Base-by-base conservation (phyloP, 495 filamentous ascomycete genomes). In the Oidiodendron maius region DNA sequence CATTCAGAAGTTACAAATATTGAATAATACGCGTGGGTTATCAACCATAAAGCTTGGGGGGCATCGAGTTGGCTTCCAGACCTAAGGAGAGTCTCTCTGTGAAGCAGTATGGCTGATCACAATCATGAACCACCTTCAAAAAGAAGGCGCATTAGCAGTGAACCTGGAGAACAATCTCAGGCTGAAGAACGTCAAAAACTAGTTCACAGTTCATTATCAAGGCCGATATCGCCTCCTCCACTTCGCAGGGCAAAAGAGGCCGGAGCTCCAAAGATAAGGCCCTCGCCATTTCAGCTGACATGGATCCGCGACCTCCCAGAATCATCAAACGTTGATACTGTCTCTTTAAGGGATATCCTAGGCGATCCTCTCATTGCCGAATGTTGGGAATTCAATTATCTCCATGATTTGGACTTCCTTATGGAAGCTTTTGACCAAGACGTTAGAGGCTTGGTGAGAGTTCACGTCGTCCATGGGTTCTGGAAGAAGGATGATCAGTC, bases 361-460 rank as follows among this genome's bases (percentile, higher is more conserved):
- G 82, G 86, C 1, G 83, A 94, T 61, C 86, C 87, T 0, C 72
- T 91, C 60, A 89, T 96, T 44, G 71, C 76, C 28, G 86, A 93
- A 63, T 87, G 84, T 56, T 96, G 90, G 90, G 76, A 88, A 32
- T 95, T 96, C 64, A 95, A 95, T 57, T 95, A 83, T 58, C 68
- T 91, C 2, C 82, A 91, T 58, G 84, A 95, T 67, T 68, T 95
- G 20, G 78, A 88, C 48, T 96, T 89, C 58, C 65, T 75, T 13
- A 70, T 75, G 71, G 39, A 45, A 11, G 61, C 69, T 9, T 84
- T 96, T 52, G 86, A 95, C 50, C 60, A 71, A 4, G 89, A 93
- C 67, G 76, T 84, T 9, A 71, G 76, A 17, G 56, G 68, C 37
- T 51, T 83, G 0, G 78, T 91, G 10, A 69, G 79, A 40, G 76